These are phyloP conservation scores for Dissophora ornata DNA, from an alignment of 192 early-diverging fungal species.

Conservation along the genomic window DNA sequence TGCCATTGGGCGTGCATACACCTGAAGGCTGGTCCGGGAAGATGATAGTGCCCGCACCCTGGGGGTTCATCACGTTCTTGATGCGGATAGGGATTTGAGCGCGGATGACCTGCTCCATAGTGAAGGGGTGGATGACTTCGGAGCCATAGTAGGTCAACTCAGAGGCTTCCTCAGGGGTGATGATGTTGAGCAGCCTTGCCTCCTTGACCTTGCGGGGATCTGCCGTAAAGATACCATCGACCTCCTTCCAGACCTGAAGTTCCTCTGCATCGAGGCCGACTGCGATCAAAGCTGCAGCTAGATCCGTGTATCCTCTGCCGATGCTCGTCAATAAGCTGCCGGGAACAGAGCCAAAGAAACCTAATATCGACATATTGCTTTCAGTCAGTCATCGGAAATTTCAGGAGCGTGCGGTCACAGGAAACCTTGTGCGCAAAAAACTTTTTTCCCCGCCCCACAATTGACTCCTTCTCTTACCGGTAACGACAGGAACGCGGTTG, in stretches of 20 bases:
- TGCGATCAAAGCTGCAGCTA: slow-evolving; percentile 94
- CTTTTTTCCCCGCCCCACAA: neutral
- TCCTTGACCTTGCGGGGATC: slow-evolving; percentile 95
- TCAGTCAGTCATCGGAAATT: neutral
- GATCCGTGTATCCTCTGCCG: slow-evolving; percentile 98
- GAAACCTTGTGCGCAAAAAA: neutral
- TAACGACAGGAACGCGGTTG: slow-evolving; percentile 89
- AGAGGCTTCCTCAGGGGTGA: slow-evolving; percentile 97
- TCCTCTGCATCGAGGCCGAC: slow-evolving; percentile 91
- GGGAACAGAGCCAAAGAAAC: slow-evolving; percentile 98
- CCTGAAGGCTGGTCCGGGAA: slow-evolving; percentile 79
- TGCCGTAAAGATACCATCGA: slow-evolving; percentile 99
- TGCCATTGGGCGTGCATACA: slow-evolving; percentile 60
- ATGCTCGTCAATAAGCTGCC: slow-evolving; percentile 91
- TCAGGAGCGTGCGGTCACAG: neutral
- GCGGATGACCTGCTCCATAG: slow-evolving; percentile 99
- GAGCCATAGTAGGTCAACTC: slow-evolving; percentile 98
- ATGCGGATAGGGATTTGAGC: slow-evolving; percentile 97
- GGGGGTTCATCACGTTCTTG: slow-evolving; percentile 97
- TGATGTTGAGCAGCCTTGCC: slow-evolving; percentile 88
- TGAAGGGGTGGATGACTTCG: slow-evolving; percentile 98
- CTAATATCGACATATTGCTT: slow-evolving; percentile 38
- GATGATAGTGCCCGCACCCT: slow-evolving; percentile 93
- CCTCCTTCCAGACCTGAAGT: slow-evolving; percentile 99
- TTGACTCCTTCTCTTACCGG: slow-evolving; percentile 57